Conservation (phyloP, 805 yeast species). For the Lipomyces sp. region DNA sequence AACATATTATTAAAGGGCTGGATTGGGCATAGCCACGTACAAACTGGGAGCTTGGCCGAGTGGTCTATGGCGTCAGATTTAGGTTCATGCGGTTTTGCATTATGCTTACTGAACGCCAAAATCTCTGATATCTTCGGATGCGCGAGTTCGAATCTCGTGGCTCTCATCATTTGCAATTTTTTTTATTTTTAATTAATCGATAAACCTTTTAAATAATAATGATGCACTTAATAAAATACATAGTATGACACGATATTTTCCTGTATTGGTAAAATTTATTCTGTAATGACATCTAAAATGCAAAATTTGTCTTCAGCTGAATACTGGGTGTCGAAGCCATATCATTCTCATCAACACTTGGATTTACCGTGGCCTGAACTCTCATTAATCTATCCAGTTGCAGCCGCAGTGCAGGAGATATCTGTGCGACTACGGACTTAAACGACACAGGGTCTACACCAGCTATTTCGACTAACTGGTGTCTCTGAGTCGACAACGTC, state of each 20-base stretch:
- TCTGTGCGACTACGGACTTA: constrained; percentile 51
- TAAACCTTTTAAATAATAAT: too few relatives aligned
- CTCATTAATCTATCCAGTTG: constrained; percentile 33
- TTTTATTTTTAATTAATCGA: not conserved
- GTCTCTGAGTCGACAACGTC: constrained; percentile 21
- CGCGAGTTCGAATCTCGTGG: constrained; percentile 52
- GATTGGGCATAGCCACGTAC: not conserved
- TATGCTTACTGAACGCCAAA: constrained; percentile 33
- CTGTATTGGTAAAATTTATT: too few relatives aligned
- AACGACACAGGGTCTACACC: constrained; percentile 42
- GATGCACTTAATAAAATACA: too few relatives aligned
- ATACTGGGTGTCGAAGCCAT: constrained; percentile 18
- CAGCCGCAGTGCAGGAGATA: constrained; percentile 47
- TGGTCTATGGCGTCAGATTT: constrained; percentile 51
- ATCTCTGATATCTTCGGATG: constrained; percentile 49
- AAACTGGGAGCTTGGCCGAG: constrained; percentile 46
- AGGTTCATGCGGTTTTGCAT: constrained; percentile 39
- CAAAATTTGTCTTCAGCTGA: constrained; percentile 30
- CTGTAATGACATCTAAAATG: constrained; percentile 10
- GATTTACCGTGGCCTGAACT: constrained; percentile 16
- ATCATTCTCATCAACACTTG: constrained; percentile 2
- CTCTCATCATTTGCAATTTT: constrained; percentile 42
- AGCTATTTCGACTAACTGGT: constrained; percentile 44
- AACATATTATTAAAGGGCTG: not conserved
- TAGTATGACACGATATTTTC: too few relatives aligned